phyloP scores from a whole-genome alignment of 169 alveolate species.

The Babesia bigemina region DNA sequence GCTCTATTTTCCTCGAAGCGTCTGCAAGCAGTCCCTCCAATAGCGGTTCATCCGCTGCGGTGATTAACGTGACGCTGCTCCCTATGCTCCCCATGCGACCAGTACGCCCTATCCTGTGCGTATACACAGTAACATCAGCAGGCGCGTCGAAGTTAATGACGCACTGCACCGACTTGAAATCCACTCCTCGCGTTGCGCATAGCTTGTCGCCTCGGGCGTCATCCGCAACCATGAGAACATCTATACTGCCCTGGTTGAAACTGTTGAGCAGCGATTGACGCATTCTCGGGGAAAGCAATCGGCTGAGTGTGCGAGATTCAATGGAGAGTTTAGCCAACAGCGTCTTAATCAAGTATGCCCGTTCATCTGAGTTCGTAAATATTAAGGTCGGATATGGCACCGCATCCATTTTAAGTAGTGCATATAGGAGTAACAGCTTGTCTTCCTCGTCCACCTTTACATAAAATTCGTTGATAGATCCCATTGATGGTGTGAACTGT shows the following conservation, averaged over 20 bases:
- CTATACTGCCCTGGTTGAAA: constrained; percentile 59
- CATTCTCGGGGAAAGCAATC: constrained; percentile 51
- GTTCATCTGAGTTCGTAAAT: constrained; percentile 50
- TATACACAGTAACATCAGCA: constrained; percentile 92
- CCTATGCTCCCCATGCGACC: constrained; percentile 92
- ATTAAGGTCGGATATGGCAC: constrained; percentile 51
- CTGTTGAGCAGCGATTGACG: constrained; percentile 51
- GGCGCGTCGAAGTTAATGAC: constrained; percentile 99
- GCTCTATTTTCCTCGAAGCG: not conserved
- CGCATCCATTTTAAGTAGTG: constrained; percentile 51
- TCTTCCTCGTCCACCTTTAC: constrained; percentile 31
- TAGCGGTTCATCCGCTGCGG: constrained; percentile 10
- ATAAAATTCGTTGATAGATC: constrained; percentile 54
- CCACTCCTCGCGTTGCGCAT: constrained; percentile 94
- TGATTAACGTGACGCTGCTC: constrained; percentile 86
- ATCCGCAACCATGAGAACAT: constrained; percentile 41
- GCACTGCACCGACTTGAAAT: constrained; percentile 92
- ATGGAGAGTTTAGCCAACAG: constrained; percentile 48
- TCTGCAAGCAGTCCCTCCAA: constrained; percentile 30
- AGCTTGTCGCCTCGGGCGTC: constrained; percentile 78
- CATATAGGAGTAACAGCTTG: constrained; percentile 32
- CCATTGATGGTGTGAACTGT: constrained; percentile 38
- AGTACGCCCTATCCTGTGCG: constrained; percentile 96
- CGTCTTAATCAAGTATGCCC: constrained; percentile 58
- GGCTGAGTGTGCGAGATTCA: constrained; percentile 41